Base-by-base conservation (phyloP, 139 green algal genomes). In the Chlamydomonas sp. region DNA sequence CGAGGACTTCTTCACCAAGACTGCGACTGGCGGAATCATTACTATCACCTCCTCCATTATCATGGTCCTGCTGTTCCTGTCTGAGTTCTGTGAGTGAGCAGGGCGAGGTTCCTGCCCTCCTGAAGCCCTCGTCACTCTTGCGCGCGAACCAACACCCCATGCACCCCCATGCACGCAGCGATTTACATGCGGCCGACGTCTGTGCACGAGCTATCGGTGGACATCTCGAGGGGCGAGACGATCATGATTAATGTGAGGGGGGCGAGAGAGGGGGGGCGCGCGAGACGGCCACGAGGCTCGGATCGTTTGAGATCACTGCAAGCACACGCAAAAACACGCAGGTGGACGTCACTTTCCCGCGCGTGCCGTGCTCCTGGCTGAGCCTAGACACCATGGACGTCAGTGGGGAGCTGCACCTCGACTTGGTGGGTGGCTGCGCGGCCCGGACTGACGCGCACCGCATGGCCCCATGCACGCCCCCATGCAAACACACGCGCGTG, bases 301-400 rank as follows among this genome's bases (percentile, higher is more conserved):
- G 10, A 50, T 50, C 39, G 10, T 50, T 50, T 50, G 10, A 50
- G 10, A 50, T 13, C 13, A n/a, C 39, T 13, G 10, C 39, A 50
- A 8, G 39, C 39, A n/a, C 39, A 8, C 39, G 10, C 39, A 50
- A 8, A 50, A 8, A 50, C 39, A 50, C 13, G 39, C 39, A 50
- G 39, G 10, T 96, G 65, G 76, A 99, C 72, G 63, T 99, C 57
- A 93, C 87, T 0, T 96, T 99, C 33, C 90, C 87, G 1, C 74
- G 66, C 24, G 81, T 98, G 79, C 87, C 91, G 16, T 99, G 94
- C 71, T 76, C 84, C 0, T 92, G 92, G 86, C 73, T 98, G 1
- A 92, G 79, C 54, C 54, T 99, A 2, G 94, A 99, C 75, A 91
- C 86, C 2, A 99, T 99, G 93, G 94, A 99, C 75, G 84, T 97